Percentiles rank a stretch among this genome's conserved stretches.
phyloP scores from a whole-genome alignment of 164 flowering plant genomes.

The Stephania cephalantha region DNA sequence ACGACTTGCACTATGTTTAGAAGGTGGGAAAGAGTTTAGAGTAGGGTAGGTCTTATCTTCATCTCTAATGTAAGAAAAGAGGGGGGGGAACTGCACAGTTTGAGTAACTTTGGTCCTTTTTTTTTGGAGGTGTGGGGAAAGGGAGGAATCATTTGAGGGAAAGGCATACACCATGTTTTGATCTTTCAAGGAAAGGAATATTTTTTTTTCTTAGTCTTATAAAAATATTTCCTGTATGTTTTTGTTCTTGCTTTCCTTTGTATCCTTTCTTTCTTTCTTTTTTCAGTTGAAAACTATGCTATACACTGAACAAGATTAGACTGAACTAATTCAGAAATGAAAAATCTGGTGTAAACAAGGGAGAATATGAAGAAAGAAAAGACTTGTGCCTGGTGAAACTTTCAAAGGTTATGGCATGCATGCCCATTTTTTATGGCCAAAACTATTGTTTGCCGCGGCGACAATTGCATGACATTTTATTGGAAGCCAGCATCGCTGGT shows the following conservation, averaged over 20 bases:
- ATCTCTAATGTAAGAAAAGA: slow-evolving; percentile 20
- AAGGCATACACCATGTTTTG: not conserved
- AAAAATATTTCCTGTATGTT: not conserved
- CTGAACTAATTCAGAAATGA: not conserved
- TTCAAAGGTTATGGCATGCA: not conserved
- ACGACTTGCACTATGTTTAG: not conserved
- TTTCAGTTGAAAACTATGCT: not conserved
- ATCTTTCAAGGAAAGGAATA: not conserved
- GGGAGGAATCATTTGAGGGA: not conserved
- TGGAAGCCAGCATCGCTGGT: not conserved
- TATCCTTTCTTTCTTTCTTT: not conserved
- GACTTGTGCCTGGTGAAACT: not conserved
- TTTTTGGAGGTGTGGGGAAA: not conserved
- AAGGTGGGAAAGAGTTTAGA: slow-evolving; percentile 14
- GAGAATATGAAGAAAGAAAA: not conserved
- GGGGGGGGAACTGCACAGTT: slow-evolving; percentile 19
- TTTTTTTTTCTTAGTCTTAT: not conserved
- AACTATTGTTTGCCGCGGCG: not conserved
- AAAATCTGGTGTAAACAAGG: not conserved
- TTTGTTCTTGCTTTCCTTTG: not conserved
- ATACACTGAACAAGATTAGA: not conserved
- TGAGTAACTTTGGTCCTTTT: slow-evolving; percentile 23
- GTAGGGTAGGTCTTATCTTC: slow-evolving; percentile 20
- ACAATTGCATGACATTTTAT: not conserved
- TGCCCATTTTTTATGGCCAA: not conserved